These are phyloP conservation scores for Melampsora americana DNA, from an alignment of 1,284 basidiomycete species.

Conservation along the genomic window DNA sequence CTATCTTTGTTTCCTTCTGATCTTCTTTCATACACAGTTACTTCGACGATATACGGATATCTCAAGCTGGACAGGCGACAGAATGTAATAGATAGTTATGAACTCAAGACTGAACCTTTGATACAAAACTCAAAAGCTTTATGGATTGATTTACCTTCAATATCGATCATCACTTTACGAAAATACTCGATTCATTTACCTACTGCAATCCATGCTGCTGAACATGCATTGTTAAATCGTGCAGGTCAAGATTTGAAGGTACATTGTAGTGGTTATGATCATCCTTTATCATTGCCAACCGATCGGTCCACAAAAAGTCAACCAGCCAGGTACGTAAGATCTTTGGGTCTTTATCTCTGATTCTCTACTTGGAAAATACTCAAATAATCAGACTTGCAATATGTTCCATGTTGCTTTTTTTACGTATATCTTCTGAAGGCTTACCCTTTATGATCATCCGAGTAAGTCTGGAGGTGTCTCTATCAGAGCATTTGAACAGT, in stretches of 20 bases:
- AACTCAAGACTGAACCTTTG: slow-evolving; percentile 75
- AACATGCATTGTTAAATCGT: slow-evolving; percentile 74
- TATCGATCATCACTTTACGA: slow-evolving; percentile 60
- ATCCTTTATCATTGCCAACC: not conserved
- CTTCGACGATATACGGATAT: slow-evolving; percentile 68
- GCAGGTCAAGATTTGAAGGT: slow-evolving; percentile 50
- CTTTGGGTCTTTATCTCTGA: not conserved
- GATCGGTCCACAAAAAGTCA: slow-evolving; percentile 2
- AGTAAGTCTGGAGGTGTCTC: slow-evolving; percentile 70
- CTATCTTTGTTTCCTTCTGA: slow-evolving; percentile 40
- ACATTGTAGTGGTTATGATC: not conserved
- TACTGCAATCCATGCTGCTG: slow-evolving; percentile 77
- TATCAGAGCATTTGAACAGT: slow-evolving; percentile 77
- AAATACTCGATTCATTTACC: slow-evolving; percentile 65
- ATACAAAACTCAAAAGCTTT: slow-evolving; percentile 71
- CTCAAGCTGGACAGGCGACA: slow-evolving; percentile 54
- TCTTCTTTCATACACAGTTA: slow-evolving; percentile 56
- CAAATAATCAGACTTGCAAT: no score
- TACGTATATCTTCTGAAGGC: slow-evolving; percentile 56
- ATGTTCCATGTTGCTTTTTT: no score
- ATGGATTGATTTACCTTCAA: slow-evolving; percentile 76
- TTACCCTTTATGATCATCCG: slow-evolving; percentile 76
- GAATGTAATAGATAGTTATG: slow-evolving; percentile 72
- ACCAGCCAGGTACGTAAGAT: not conserved
- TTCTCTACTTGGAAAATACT: not conserved